Evolutionary conservation across 345 rosid species (phyloP).

Genomic region (Balakata baccata): DNA sequence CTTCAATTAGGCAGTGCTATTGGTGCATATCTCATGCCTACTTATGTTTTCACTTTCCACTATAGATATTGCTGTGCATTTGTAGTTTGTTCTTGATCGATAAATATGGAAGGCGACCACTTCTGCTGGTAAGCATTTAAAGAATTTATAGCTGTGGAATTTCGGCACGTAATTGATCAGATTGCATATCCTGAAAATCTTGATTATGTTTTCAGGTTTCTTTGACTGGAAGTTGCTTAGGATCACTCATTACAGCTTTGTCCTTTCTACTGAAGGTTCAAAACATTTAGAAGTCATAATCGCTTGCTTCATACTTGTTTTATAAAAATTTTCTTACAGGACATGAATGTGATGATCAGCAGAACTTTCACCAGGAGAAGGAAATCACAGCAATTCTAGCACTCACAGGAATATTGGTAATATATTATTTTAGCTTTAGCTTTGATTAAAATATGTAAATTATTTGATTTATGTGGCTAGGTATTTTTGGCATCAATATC

Average conservation of each 20-base stretch:
- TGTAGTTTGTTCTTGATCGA: conserved; percentile 37
- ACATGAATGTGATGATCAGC: background rate
- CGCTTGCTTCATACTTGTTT: no score
- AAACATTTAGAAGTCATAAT: background rate
- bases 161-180: no score
- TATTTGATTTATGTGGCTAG: background rate
- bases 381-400: background rate
- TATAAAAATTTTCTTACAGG: background rate
- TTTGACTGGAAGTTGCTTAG: conserved; percentile 34
- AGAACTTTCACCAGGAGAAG: background rate
- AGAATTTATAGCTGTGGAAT: no score
- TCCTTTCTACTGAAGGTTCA: conserved; percentile 49
- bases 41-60: no score
- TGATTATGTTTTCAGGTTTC: conserved; percentile 26
- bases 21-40: no score
- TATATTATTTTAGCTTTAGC: background rate
- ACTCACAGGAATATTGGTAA: conserved; percentile 13
- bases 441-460: background rate
- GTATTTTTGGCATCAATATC: conserved; percentile 11
- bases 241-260: conserved; percentile 35
- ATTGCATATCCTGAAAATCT: no score
- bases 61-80: conserved; percentile 1
- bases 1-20: no score
- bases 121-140: conserved; percentile 37
- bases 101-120: conserved; percentile 48